Conservation (phyloP, 371 early-diverging fungal species). For the Ordospora colligata region DNA sequence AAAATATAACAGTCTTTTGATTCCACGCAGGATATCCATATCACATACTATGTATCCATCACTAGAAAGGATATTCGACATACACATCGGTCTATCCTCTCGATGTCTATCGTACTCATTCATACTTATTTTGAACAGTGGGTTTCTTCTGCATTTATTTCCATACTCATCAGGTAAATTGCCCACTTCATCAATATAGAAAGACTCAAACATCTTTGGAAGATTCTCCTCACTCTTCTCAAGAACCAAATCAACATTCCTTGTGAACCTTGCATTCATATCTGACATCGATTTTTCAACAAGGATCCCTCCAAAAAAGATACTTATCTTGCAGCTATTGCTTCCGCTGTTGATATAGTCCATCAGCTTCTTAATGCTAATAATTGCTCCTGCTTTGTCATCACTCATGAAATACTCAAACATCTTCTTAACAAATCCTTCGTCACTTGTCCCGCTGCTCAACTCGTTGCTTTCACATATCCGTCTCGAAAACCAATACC, state of each 20-base stretch:
- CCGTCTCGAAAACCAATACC: not conserved
- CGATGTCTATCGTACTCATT: not conserved
- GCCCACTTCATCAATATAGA: not conserved
- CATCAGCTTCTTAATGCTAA: not conserved
- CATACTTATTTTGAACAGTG: not conserved
- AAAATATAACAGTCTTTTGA: conserved; percentile 9
- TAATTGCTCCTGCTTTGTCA: not conserved
- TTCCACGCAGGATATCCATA: not conserved
- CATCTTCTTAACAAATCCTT: conserved; percentile 3
- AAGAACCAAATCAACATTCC: not conserved
- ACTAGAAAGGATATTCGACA: not conserved
- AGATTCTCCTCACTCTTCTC: not conserved
- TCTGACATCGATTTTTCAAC: not conserved
- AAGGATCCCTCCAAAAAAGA: conserved; percentile 1
- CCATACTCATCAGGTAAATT: not conserved
- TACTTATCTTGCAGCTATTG: not conserved
- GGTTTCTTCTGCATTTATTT: not conserved
- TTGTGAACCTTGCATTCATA: not conserved
- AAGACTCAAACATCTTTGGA: not conserved
- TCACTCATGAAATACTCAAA: not conserved
- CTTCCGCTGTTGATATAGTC: not conserved
- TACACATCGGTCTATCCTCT: not conserved
- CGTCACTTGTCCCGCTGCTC: not conserved
- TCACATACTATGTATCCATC: not conserved
- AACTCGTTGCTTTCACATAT: not conserved